These are phyloP conservation scores for Litchi chinensis DNA, from an alignment of 345 rosid genomes.

Conservation along the genomic window DNA sequence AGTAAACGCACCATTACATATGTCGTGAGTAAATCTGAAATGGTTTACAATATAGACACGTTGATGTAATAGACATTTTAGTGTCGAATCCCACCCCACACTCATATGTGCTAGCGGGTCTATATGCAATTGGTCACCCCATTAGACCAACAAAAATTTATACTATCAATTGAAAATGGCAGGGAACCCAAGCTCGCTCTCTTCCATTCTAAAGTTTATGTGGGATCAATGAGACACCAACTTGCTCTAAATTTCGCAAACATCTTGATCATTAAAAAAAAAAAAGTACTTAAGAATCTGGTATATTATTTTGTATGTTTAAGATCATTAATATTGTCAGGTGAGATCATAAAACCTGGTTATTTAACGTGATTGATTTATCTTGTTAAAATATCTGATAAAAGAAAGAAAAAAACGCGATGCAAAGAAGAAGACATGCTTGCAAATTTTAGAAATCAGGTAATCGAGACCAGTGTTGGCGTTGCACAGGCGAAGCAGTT, in stretches of 20 bases:
- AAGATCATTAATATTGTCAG: no score
- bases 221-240: background rate
- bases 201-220: background rate
- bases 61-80: no score
- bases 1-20: no score
- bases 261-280: no score
- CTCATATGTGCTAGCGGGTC: no score
- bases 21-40: no score
- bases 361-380: no score
- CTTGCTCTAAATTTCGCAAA: background rate
- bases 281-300: no score
- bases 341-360: no score
- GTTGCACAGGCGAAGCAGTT: conserved; percentile 23
- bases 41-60: no score
- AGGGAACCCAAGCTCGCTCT: background rate
- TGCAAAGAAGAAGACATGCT: background rate
- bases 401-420: background rate
- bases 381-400: background rate
- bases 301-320: no score
- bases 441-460: background rate
- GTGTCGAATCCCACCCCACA: no score
- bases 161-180: background rate
- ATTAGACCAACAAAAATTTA: background rate
- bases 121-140: background rate
- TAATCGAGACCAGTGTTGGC: background rate